Base-by-base conservation (phyloP, 345 rosid genomes). In the Ceriops tagal region DNA sequence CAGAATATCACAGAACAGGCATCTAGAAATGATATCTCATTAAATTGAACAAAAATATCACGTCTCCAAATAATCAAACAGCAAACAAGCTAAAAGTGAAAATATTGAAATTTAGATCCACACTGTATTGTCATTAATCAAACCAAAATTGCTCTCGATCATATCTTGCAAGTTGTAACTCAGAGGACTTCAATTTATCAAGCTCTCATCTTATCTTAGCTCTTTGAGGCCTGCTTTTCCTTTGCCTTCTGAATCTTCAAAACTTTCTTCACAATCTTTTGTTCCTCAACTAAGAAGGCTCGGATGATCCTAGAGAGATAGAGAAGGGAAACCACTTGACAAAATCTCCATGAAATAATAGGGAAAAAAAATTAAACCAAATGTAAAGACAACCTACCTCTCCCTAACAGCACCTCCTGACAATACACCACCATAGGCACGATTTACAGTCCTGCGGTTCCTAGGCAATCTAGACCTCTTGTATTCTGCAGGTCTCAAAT, bases 401-500 rank as follows among this genome's bases (percentile, higher is more conserved):
- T 89, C 95, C 76, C 88, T 79, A 20, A 87, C 90, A 58, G 87
- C 92, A 49, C 80, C 70, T 5, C 83, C 92, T 55, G 92, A 87
- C 79, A 89, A 73, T 9, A 89, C 95, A 68, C 95, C 92, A 62
- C 95, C 95, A 58, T 87, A 89, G 20, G 97, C 81, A 79, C 97
- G 97, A 84, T 85, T 92, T 61, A 92, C 97, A 3, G 97, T 88
- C 65, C 96, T 84, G 3, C 83, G 67, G 74, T 84, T 89, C 74
- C 95, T 89, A 10, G 88, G 62, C 74, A 87, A 79, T 53, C 95
- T 78, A 43, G 96, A 87, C 71, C 93, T 89, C 85, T 92, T 92
- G 78, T 92, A 92, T 64, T 92, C 88, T 65, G 96, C 70, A 13
- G 97, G 97, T 79, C 97, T 86, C 88, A 92, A 67, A 77, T 89